Base-by-base conservation (phyloP, 192 early-diverging fungal species). In the Gaertneriomyces sp. region DNA sequence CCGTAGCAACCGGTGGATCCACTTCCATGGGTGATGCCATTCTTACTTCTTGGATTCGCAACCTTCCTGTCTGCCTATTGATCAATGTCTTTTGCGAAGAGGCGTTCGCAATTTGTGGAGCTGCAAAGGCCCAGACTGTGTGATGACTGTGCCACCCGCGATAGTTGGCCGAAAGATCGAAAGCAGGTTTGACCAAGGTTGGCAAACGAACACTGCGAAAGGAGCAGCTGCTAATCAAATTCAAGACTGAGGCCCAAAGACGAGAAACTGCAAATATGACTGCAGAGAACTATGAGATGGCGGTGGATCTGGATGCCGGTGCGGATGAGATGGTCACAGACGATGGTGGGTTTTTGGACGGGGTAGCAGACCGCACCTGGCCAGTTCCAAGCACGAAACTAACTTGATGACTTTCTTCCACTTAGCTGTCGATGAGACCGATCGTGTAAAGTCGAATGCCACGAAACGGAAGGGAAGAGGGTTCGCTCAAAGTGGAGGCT, bases 381-480 rank as follows among this genome's bases (percentile, higher is more conserved):
- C 42, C 20, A 60, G 38, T 42, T 44, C n/a, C 12, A n/a, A 14
- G 9, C 11, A 19, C 14, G 1, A 55, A 55, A 10, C 19, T 55
- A 1, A 11, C n/a, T 19, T 1, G 1, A n/a, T 4, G 10, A 12
- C 6, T 53, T n/a, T 11, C 5, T 9, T 7, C 58, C 12, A 47
- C 52, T 40, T n/a, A 39, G 16, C 19, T 49, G 53, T 38, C 20
- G 50, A 68, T 45, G 43, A 20, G 10, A 58, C 60, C 10, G 57
- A 52, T 49, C 44, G 33, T 17, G 20, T 76, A 8, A 79, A 73
- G 57, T 17, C 60, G 10, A 62, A 56, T 20, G 76, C 74, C 7
- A 74, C 74, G 11, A 74, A 72, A 44, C 40, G 66, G 42, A 75
- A 76, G 58, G 80, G 80, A 14, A 74, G 80, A 45, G 80, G 80